Evolutionary conservation across 129 eudicot genomes (phyloP).

Genomic region (Centrapalus pauciflorus): DNA sequence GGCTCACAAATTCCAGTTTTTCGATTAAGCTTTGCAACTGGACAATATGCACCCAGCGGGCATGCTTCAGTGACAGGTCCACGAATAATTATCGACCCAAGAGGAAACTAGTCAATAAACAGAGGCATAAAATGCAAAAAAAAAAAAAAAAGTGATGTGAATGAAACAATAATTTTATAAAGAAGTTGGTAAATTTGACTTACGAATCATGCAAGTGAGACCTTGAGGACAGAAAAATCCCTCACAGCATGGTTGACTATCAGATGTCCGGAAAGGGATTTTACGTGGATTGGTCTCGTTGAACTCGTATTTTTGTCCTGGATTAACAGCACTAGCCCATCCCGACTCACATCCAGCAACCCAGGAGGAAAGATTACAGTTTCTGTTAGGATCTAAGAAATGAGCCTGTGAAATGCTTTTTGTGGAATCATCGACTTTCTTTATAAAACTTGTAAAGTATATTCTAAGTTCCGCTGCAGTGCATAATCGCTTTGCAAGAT

Average conservation of each 20-base stretch:
- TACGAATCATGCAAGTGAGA: constrained; percentile 97
- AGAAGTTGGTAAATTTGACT: constrained; percentile 22
- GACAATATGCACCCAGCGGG: constrained; percentile 86
- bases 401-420: constrained; percentile 34
- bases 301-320: constrained; percentile 42
- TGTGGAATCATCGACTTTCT: constrained; percentile 13
- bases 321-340: constrained; percentile 56
- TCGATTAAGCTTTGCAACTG: constrained; percentile 51
- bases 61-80: constrained; percentile 51
- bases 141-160: neutral
- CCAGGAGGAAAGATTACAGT: constrained; percentile 84
- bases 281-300: constrained; percentile 38
- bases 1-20: constrained; percentile 71
- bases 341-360: constrained; percentile 77
- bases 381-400: constrained; percentile 60
- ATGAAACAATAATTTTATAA: neutral
- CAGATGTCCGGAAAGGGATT: constrained; percentile 50
- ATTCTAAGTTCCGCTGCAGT: constrained; percentile 83
- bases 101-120: neutral
- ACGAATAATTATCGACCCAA: neutral
- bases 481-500: constrained; percentile 59
- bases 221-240: constrained; percentile 94
- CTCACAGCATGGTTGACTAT: constrained; percentile 68
- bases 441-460: constrained; percentile 59
- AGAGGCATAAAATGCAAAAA: neutral